Evolutionary conservation across 495 filamentous ascomycete genomes (phyloP).

Genomic region (Penicillium daleae): DNA sequence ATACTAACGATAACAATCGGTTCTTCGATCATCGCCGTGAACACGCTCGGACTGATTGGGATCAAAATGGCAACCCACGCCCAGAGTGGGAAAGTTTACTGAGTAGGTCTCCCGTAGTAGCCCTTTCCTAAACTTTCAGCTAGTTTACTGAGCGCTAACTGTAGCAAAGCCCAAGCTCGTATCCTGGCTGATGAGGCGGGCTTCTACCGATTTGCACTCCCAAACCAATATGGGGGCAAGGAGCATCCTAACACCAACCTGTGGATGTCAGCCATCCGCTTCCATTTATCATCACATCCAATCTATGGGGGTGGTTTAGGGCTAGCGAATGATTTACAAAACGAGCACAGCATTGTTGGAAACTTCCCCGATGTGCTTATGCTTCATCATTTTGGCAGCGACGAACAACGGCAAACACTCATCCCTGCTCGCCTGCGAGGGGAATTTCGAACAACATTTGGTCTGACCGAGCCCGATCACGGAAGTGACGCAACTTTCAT

Average conservation of each 20-base stretch:
- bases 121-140: too few species aligned
- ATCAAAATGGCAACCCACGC: conserved; percentile 54
- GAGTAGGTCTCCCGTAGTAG: not conserved
- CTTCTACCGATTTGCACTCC: conserved; percentile 60
- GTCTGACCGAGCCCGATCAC: conserved; percentile 62
- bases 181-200: conserved; percentile 55
- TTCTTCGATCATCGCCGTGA: conserved; percentile 67
- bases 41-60: conserved; percentile 59
- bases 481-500: conserved; percentile 64
- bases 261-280: conserved; percentile 63
- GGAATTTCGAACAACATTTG: conserved; percentile 57
- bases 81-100: conserved; percentile 60
- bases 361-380: conserved; percentile 63
- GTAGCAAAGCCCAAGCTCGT: conserved; percentile 37
- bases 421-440: conserved; percentile 53
- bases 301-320: conserved; percentile 51
- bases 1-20: conserved; percentile 55
- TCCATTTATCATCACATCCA: conserved; percentile 56
- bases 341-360: conserved; percentile 60
- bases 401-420: conserved; percentile 51
- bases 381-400: conserved; percentile 58
- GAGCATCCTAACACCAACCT: conserved; percentile 52
- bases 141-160: not conserved
- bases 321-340: conserved; percentile 65
- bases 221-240: conserved; percentile 56